Conservation (phyloP, 2,329 filamentous ascomycete species). For the Aureobasidium namibiae region DNA sequence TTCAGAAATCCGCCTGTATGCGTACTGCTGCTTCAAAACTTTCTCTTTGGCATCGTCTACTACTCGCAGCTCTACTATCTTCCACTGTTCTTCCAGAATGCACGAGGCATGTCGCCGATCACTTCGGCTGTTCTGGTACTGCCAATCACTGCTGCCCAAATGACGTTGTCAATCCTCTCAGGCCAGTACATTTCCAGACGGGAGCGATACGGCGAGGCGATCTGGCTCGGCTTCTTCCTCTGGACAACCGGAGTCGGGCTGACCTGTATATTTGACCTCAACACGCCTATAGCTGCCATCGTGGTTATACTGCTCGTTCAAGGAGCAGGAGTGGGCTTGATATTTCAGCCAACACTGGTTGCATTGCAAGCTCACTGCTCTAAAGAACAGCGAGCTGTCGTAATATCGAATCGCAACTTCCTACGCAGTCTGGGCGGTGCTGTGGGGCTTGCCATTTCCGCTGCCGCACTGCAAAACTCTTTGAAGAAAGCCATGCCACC, state of each 20-base stretch:
- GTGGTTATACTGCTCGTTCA: constrained; percentile 43
- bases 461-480: constrained; percentile 35
- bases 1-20: not conserved
- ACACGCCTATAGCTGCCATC: constrained; percentile 41
- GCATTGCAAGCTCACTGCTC: constrained; percentile 42
- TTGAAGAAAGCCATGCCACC: not conserved
- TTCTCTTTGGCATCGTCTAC: constrained; percentile 22
- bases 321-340: constrained; percentile 46
- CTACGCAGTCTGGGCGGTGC: constrained; percentile 52
- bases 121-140: constrained; percentile 45
- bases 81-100: constrained; percentile 55
- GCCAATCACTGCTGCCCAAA: constrained; percentile 43
- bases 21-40: not conserved
- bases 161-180: constrained; percentile 38
- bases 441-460: constrained; percentile 49
- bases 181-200: constrained; percentile 51
- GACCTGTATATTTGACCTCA: constrained; percentile 40
- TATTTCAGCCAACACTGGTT: constrained; percentile 47
- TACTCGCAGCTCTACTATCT: constrained; percentile 34
- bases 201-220: constrained; percentile 52
- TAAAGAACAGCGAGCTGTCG: constrained; percentile 51
- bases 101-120: constrained; percentile 36
- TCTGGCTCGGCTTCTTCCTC: constrained; percentile 41
- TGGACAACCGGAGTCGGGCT: constrained; percentile 49
- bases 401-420: constrained; percentile 57